Evolutionary conservation across 805 yeast genomes (phyloP).

Genomic region (Suhomyces xylopsoci): DNA sequence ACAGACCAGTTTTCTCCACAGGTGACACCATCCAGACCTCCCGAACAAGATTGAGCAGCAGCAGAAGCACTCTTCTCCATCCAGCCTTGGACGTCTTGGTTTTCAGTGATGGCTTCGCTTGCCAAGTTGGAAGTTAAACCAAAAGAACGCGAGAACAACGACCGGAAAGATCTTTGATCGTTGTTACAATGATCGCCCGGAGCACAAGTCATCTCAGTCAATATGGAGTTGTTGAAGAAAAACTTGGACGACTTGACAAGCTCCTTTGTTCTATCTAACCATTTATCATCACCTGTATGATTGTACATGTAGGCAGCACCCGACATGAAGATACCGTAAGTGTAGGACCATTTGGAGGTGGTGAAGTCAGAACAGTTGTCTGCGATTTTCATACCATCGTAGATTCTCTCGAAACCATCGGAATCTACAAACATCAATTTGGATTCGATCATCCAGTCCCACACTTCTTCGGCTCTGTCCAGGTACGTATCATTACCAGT

Average conservation of each 20-base stretch:
- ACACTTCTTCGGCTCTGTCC: conserved; percentile 70
- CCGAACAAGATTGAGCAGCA: conserved; percentile 69
- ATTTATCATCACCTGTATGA: conserved; percentile 46
- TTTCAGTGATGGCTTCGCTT: conserved; percentile 35
- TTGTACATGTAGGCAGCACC: conserved; percentile 72
- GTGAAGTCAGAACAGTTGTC: conserved; percentile 51
- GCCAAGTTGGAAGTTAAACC: conserved; percentile 56
- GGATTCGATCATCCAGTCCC: conserved; percentile 70
- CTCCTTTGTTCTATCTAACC: conserved; percentile 40
- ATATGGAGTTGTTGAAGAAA: conserved; percentile 49
- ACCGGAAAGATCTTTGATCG: conserved; percentile 74
- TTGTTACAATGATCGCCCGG: conserved; percentile 53
- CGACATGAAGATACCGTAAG: conserved; percentile 62
- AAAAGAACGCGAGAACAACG: conserved; percentile 63
- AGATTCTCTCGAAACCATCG: conserved; percentile 33
- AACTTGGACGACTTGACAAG: conserved; percentile 34
- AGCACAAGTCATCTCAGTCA: conserved; percentile 65
- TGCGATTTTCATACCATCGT: conserved; percentile 57
- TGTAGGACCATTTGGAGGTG: conserved; percentile 61
- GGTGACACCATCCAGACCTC: conserved; percentile 82
- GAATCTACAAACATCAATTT: conserved; percentile 14
- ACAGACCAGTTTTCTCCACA: conserved; percentile 70
- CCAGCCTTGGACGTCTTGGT: conserved; percentile 18
- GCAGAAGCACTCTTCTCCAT: conserved; percentile 57
- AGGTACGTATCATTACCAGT: conserved; percentile 71